Conservation (phyloP, 495 filamentous ascomycete species). For the Aspergillus sparsus region DNA sequence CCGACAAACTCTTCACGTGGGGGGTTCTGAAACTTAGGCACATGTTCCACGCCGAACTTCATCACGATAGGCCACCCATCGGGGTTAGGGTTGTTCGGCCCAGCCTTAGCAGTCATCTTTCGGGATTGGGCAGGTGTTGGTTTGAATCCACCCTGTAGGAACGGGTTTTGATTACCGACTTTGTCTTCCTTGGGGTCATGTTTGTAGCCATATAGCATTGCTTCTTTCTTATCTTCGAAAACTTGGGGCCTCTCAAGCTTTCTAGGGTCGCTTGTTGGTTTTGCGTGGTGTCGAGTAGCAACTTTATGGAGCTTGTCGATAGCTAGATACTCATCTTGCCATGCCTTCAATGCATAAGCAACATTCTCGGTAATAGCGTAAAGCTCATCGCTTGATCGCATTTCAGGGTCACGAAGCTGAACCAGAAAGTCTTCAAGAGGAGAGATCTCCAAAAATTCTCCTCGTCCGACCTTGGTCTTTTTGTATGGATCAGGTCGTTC, state of each 20-base stretch:
- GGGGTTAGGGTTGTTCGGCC: slow-evolving; percentile 38
- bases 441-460: slow-evolving; percentile 51
- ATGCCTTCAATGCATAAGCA: slow-evolving; percentile 53
- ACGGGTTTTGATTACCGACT: slow-evolving; percentile 39
- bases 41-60: slow-evolving; percentile 37
- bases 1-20: slow-evolving; percentile 54
- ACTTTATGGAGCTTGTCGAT: slow-evolving; percentile 58
- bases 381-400: slow-evolving; percentile 48
- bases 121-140: slow-evolving; percentile 43
- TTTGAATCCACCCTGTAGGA: slow-evolving; percentile 47
- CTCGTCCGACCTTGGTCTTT: slow-evolving; percentile 28
- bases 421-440: slow-evolving; percentile 35
- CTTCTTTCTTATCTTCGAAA: slow-evolving; percentile 46
- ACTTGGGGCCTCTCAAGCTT: slow-evolving; percentile 29
- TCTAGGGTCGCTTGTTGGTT: slow-evolving; percentile 28
- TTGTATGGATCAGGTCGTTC: slow-evolving; percentile 49
- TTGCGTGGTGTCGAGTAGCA: slow-evolving; percentile 42
- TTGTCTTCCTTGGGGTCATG: slow-evolving; percentile 35
- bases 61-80: slow-evolving; percentile 41
- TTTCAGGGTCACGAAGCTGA: slow-evolving; percentile 41
- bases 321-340: slow-evolving; percentile 65
- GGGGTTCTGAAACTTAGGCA: slow-evolving; percentile 49
- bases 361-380: slow-evolving; percentile 55
- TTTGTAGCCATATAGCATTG: slow-evolving; percentile 47
- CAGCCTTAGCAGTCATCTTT: slow-evolving; percentile 41